phyloP scores from a whole-genome alignment of 2,329 filamentous ascomycete genomes.

The Fonsecaea nubica region DNA sequence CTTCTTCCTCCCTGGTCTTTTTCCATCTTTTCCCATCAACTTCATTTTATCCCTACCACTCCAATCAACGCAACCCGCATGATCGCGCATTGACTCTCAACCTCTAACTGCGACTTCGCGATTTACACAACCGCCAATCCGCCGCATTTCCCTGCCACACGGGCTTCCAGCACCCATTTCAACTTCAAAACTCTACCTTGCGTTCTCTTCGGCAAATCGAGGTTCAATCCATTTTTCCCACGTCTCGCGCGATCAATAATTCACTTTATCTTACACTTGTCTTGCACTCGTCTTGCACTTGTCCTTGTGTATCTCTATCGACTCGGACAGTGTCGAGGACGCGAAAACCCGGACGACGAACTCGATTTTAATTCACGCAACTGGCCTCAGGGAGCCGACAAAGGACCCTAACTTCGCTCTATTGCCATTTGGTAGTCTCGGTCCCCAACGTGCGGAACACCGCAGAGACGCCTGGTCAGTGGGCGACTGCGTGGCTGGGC shows the following conservation, averaged over 20 bases:
- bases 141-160: not conserved
- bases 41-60: slow-evolving; percentile 7
- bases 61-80: not conserved
- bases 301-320: not conserved
- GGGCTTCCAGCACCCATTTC: not conserved
- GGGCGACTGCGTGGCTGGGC: not conserved
- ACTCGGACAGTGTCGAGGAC: not conserved
- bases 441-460: not conserved
- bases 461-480: not conserved
- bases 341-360: slow-evolving; percentile 6
- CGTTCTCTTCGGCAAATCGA: not conserved
- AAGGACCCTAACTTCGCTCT: not conserved
- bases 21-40: slow-evolving; percentile 32
- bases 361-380: slow-evolving; percentile 1
- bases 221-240: not conserved
- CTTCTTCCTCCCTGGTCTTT: slow-evolving; percentile 34
- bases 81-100: slow-evolving; percentile 15
- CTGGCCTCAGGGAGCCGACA: not conserved
- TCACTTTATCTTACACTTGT: not conserved
- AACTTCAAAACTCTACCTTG: not conserved
- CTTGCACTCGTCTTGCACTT: not conserved
- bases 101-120: not conserved
- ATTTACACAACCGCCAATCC: not conserved
- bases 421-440: not conserved
- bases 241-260: not conserved